Evolutionary conservation across 148 eudicot species (phyloP).

Genomic region (Rhododendron mucronatum): DNA sequence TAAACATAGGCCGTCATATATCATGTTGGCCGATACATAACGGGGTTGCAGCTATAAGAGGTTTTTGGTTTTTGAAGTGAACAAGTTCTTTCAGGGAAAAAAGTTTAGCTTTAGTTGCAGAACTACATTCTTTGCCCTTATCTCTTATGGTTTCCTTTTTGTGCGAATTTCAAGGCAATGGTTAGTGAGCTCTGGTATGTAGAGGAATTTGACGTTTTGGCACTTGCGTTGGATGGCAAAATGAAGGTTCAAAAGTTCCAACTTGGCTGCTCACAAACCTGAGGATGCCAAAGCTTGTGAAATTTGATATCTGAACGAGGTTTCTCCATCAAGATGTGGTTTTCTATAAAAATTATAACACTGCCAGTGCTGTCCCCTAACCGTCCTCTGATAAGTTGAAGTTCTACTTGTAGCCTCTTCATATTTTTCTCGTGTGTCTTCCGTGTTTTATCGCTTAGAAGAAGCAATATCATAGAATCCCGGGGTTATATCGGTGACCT

Average conservation of each 20-base stretch:
- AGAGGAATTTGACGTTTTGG: slow-evolving; percentile 85
- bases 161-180: slow-evolving; percentile 43
- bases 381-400: not conserved
- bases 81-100: not conserved
- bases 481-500: not conserved
- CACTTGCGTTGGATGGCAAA: slow-evolving; percentile 81
- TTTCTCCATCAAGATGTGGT: not conserved
- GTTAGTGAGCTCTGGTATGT: slow-evolving; percentile 90
- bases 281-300: slow-evolving; percentile 7
- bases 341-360: not conserved
- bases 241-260: slow-evolving; percentile 63
- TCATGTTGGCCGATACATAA: not conserved
- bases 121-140: not conserved
- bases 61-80: not conserved
- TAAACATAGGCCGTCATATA: not conserved
- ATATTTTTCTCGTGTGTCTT: not conserved
- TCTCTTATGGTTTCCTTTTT: not conserved
- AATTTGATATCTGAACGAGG: not conserved
- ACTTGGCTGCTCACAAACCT: slow-evolving; percentile 60
- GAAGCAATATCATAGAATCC: not conserved
- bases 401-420: not conserved
- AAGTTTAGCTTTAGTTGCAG: not conserved
- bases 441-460: not conserved
- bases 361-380: not conserved
- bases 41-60: not conserved